Base-by-base conservation (phyloP, 805 yeast genomes). In the Clavispora phyllophila region DNA sequence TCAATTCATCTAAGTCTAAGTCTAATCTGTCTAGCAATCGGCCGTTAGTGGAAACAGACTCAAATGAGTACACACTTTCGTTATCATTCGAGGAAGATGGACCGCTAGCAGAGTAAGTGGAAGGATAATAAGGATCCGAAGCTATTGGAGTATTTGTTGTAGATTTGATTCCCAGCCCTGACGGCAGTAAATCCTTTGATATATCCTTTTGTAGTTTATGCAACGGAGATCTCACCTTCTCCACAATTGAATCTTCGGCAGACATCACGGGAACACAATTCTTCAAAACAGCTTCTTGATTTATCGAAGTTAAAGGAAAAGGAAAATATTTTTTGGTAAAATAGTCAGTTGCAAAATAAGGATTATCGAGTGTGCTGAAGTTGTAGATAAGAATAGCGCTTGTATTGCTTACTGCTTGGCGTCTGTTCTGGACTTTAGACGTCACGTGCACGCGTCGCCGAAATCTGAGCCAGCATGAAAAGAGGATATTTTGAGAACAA, bases 21-120 rank as follows among this genome's bases (percentile, higher is more conserved):
- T 46, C 55, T 14, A 52, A 42, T 7, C 56, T 46, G 46, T 70
- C 75, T 10, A 70, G 54, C 24, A 70, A 56, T 34, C 75, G 47
- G 5, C 73, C 73, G 47, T 57, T 67, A 24, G 75, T 70, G 35
- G 69, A 61, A 8, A 69, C 72, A 5, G 73, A 68, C 33, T 70
- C 75, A 41, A 68, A 70, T 10, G 73, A 66, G 47, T 68, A 68
- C n/a, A 70, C 50, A 44, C 73, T 68, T 23, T 60, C 68, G 24
- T 58, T 50, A 47, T 67, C 73, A 27, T 18, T 29, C 5, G 20
- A 29, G 5, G 20, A 15, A 8, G 33, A 9, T 4, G 33, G 20
- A 5, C n/a, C 20, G 14, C 20, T 29, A 10, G 20, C 12, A 17
- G 33, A 15, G 20, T 29, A 29, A 6, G 33, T 4, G 9, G 33